Conservation (phyloP, 352 stramenopile genomes). For the Phytophthora colocasiae region DNA sequence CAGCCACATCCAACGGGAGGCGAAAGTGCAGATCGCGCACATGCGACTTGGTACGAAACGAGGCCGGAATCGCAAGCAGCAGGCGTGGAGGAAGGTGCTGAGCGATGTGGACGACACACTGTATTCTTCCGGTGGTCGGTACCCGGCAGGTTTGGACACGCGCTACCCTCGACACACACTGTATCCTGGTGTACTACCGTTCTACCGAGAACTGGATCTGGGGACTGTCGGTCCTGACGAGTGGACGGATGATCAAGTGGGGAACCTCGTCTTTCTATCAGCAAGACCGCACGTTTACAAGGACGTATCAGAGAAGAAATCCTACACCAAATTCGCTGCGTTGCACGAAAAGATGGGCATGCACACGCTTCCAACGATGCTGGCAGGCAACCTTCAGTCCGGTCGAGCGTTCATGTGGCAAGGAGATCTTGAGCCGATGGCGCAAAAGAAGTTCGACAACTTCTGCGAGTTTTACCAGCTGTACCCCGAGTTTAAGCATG, state of each 20-base stretch:
- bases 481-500: constrained; percentile 98
- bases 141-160: constrained; percentile 95
- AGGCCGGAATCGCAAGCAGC: constrained; percentile 74
- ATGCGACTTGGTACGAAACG: constrained; percentile 92
- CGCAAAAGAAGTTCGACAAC: constrained; percentile 97
- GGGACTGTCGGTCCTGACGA: constrained; percentile 90
- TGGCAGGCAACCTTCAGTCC: constrained; percentile 94
- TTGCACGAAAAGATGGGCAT: constrained; percentile 93
- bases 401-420: constrained; percentile 96
- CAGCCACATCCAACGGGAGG: constrained; percentile 95
- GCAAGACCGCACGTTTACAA: constrained; percentile 99
- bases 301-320: constrained; percentile 97
- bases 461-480: constrained; percentile 95
- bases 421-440: constrained; percentile 95
- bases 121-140: constrained; percentile 94
- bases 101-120: constrained; percentile 99
- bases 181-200: constrained; percentile 97
- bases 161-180: constrained; percentile 93
- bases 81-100: constrained; percentile 97
- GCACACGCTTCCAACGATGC: constrained; percentile 95
- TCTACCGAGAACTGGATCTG: constrained; percentile 98
- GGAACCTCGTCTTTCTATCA: constrained; percentile 98
- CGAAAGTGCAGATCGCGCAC: constrained; percentile 93
- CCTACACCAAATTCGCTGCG: constrained; percentile 96
- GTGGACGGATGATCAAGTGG: constrained; percentile 89